phyloP scores from a whole-genome alignment of 2,329 filamentous ascomycete genomes.

The Fusarium beomiforme region DNA sequence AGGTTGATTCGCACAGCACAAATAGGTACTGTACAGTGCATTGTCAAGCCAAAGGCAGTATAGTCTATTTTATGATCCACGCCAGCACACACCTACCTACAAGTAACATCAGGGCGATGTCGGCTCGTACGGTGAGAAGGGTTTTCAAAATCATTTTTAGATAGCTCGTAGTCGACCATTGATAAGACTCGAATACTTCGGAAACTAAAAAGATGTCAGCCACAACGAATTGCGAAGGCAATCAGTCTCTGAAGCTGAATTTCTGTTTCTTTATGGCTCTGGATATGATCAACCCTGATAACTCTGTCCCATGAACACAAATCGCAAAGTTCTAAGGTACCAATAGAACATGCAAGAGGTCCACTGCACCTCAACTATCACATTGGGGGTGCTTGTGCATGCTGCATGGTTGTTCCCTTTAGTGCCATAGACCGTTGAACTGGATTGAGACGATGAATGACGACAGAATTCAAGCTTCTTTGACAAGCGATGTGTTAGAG shows the following conservation, averaged over 20 bases:
- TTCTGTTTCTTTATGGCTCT: not conserved
- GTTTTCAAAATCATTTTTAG: not conserved
- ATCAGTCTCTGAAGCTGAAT: not conserved
- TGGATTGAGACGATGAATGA: not conserved
- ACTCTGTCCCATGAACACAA: not conserved
- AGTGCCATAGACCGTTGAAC: not conserved
- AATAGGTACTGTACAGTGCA: slow-evolving; percentile 25
- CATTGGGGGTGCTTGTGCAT: slow-evolving; percentile 1
- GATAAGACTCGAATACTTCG: not conserved
- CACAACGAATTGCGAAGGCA: not conserved
- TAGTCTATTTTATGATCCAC: slow-evolving; percentile 25
- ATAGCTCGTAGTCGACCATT: not conserved
- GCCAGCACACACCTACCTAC: slow-evolving; percentile 21
- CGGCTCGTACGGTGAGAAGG: slow-evolving; percentile 23
- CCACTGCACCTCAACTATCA: slow-evolving; percentile 9
- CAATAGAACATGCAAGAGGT: not conserved
- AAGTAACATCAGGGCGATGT: slow-evolving; percentile 28
- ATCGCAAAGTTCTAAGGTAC: not conserved
- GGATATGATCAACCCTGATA: not conserved
- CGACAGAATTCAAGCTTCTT: not conserved
- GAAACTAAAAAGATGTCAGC: not conserved
- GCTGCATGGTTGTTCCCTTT: slow-evolving; percentile 1
- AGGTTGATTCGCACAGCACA: slow-evolving; percentile 22
- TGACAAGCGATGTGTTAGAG: not conserved
- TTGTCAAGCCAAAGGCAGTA: not conserved